Evolutionary conservation across 148 eudicot species (phyloP).

Genomic region (Nepenthes mirabilis): DNA sequence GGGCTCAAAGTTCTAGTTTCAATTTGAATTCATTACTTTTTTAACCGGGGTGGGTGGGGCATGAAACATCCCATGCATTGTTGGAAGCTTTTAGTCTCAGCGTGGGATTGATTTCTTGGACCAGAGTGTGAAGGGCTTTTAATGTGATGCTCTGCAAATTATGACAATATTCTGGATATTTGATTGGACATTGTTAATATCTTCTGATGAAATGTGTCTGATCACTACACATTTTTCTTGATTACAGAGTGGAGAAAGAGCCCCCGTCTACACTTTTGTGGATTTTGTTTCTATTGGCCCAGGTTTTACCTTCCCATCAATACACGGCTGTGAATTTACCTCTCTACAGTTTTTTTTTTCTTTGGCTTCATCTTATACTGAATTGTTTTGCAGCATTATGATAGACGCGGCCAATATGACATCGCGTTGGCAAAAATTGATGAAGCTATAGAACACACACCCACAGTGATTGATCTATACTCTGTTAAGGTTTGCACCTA

Average conservation of each 20-base stretch:
- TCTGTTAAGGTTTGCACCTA: slow-evolving; percentile 64
- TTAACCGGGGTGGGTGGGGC: too few species aligned
- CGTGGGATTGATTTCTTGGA: too few species aligned
- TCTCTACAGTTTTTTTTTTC: not conserved
- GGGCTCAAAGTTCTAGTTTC: too few species aligned
- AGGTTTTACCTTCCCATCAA: slow-evolving; percentile 33
- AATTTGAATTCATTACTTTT: too few species aligned
- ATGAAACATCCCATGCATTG: too few species aligned
- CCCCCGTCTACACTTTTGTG: slow-evolving; percentile 92
- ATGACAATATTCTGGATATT: too few species aligned
- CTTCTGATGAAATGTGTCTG: too few species aligned
- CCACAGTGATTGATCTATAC: slow-evolving; percentile 92
- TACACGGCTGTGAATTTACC: not conserved
- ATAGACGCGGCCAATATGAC: slow-evolving; percentile 67
- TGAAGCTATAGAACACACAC: slow-evolving; percentile 89
- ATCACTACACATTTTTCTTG: not conserved
- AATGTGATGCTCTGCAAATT: too few species aligned
- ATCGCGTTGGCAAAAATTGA: slow-evolving; percentile 71
- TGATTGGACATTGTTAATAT: too few species aligned
- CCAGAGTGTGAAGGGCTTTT: too few species aligned
- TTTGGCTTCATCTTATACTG: not conserved
- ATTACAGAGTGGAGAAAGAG: slow-evolving; percentile 62
- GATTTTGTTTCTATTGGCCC: slow-evolving; percentile 82
- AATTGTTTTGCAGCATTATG: slow-evolving; percentile 62
- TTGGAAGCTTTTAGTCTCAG: too few species aligned